Conservation (phyloP, 768 basidiomycete genomes). For the Suillus lakei region DNA sequence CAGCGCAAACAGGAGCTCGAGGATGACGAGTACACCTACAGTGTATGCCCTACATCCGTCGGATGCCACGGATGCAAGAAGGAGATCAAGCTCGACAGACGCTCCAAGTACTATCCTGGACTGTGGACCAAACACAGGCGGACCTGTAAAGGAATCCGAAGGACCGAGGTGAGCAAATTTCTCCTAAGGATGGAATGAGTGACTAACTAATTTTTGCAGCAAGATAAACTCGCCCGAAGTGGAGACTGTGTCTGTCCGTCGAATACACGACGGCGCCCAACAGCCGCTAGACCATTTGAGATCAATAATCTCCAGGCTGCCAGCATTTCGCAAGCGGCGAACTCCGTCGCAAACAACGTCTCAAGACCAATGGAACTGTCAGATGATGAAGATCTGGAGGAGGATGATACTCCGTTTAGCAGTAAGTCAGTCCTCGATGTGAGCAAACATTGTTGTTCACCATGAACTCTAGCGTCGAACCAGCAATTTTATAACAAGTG, state of each 20-base stretch:
- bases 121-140: constrained; percentile 38
- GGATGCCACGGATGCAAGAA: constrained; percentile 33
- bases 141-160: constrained; percentile 31
- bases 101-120: constrained; percentile 40
- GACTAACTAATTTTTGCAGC: constrained; percentile 23
- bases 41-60: constrained; percentile 31
- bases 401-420: constrained; percentile 28
- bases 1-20: constrained; percentile 33
- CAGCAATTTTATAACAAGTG: constrained; percentile 19
- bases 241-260: not conserved
- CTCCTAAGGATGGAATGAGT: not conserved
- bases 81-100: constrained; percentile 38
- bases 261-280: constrained; percentile 5
- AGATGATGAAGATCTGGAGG: constrained; percentile 23
- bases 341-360: constrained; percentile 1
- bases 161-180: constrained; percentile 28
- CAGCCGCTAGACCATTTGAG: constrained; percentile 1
- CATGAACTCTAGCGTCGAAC: constrained; percentile 25
- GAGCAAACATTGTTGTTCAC: constrained; percentile 13
- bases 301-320: not conserved
- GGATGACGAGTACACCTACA: constrained; percentile 31
- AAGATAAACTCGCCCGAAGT: constrained; percentile 7
- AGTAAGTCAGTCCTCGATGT: constrained; percentile 24
- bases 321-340: not conserved
- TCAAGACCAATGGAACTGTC: constrained; percentile 9